Evolutionary conservation across 2,329 filamentous ascomycete species (phyloP), one percentile per base, ranked within the genome.

Genomic region (Diaporthe capsici): DNA sequence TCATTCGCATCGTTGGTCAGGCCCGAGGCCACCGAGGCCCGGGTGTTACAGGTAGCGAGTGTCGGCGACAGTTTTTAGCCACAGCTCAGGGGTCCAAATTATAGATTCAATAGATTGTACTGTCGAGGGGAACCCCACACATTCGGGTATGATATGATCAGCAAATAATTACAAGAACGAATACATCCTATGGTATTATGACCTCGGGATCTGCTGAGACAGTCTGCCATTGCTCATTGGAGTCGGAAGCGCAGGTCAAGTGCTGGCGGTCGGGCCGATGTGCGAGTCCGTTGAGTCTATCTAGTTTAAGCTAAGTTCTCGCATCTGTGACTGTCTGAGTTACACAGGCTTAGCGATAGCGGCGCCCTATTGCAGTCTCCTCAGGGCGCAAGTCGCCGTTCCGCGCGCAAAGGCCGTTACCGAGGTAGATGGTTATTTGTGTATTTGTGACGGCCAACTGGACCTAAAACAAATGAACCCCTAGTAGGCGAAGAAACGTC

Each of bases 21-120:
- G 47, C 15, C 31, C 65, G 65, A 70, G 65, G 65, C 49, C 34
- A 37, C 49, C 47, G 51, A 22, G 49, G 65, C 65, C 34, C 65
- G 65, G 34, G 49, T 70, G 65, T 55, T 70, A 39, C 49, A 70
- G 9, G 31, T 70, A 55, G 34, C 47, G 65, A 70, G 49, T n/a
- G 6, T 49, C 65, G 12, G 34, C 15, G 22, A 42, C 13, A 15
- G 47, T 7, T 53, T 22, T n/a, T 6, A 47, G 42, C 25, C 61
- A 47, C 61, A 7, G 55, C 4, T 5, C 9, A 20, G 28, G 42
- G 61, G 42, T 31, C 25, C 61, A 17, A 31, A 7, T n/a, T 31
- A 15, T 42, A 15, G 42, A 13, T 31, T 65, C 42, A 25, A 17
- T 53, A 53, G 51, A 31, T 5, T 4, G 8, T 55, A 17, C 53